These are phyloP conservation scores for Ganoderma leucocontextum DNA, from an alignment of 1,284 basidiomycete genomes.

Conservation along the genomic window DNA sequence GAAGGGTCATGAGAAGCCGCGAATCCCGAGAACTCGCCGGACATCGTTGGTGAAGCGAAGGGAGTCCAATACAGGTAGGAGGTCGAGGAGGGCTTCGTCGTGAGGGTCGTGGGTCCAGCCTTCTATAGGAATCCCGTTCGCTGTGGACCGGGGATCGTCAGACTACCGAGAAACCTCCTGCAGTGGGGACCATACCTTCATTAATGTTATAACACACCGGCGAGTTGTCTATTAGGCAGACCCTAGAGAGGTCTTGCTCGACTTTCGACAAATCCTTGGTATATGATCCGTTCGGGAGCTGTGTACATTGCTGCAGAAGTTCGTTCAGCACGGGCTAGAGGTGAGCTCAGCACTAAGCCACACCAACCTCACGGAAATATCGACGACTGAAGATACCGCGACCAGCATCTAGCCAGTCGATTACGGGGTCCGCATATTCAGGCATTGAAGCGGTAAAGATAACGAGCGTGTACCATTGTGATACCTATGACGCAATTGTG, in stretches of 20 bases:
- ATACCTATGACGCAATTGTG: conserved; percentile 68
- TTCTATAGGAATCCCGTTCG: conserved; percentile 98
- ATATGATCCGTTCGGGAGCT: conserved; percentile 92
- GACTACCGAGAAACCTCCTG: conserved; percentile 2
- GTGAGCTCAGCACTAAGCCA: conserved; percentile 9
- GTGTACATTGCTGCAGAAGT: conserved; percentile 81
- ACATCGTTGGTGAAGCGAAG: conserved; percentile 97
- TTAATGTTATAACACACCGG: conserved; percentile 94
- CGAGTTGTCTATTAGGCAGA: conserved; percentile 97
- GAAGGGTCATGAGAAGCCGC: conserved; percentile 56
- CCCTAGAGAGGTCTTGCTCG: conserved; percentile 87
- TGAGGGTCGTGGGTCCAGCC: conserved; percentile 98
- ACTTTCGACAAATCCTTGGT: conserved; percentile 92
- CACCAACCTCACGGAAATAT: conserved; percentile 89
- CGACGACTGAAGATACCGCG: conserved; percentile 88
- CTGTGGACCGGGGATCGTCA: conserved; percentile 43
- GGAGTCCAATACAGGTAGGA: conserved; percentile 95
- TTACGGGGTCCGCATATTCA: conserved; percentile 99
- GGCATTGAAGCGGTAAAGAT: conserved; percentile 99
- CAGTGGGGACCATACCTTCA: conserved; percentile 70
- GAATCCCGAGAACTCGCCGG: conserved; percentile 89
- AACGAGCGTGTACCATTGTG: conserved; percentile 98
- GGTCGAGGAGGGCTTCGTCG: conserved; percentile 95
- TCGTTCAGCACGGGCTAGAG: conserved; percentile 18
- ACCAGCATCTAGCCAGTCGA: conserved; percentile 98